Percentiles rank a stretch among this genome's conserved stretches.
phyloP scores from a whole-genome alignment of 2,329 filamentous ascomycete species.

The Exophiala sp. region DNA sequence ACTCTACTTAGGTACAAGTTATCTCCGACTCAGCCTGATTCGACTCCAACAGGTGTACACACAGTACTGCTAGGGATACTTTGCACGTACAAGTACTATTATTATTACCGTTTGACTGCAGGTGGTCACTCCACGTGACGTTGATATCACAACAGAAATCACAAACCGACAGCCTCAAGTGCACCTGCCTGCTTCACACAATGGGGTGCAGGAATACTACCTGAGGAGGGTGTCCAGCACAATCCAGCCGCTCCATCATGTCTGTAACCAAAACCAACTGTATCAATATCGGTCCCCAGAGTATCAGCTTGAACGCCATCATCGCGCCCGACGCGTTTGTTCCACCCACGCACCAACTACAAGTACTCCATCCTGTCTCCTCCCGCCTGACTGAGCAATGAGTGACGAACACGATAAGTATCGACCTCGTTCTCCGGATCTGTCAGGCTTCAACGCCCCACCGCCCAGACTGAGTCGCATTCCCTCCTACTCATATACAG shows the following conservation, averaged over 20 bases:
- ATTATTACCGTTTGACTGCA: not conserved
- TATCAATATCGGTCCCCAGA: not conserved
- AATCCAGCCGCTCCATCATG: not conserved
- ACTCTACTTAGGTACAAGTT: too few relatives aligned
- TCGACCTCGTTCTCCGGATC: slow-evolving; percentile 46
- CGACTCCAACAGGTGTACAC: too few relatives aligned
- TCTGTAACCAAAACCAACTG: not conserved
- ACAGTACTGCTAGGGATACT: too few relatives aligned
- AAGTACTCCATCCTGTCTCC: slow-evolving; percentile 6
- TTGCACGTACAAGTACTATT: too few relatives aligned
- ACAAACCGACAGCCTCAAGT: not conserved
- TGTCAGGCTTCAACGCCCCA: slow-evolving; percentile 44
- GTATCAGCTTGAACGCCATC: not conserved
- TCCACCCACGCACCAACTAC: not conserved
- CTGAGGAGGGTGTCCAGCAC: not conserved
- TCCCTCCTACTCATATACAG: slow-evolving; percentile 41
- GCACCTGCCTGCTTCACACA: not conserved
- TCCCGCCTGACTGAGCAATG: slow-evolving; percentile 22
- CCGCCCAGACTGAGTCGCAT: slow-evolving; percentile 33
- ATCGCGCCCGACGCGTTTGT: not conserved
- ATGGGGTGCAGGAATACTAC: not conserved
- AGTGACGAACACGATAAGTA: slow-evolving; percentile 32
- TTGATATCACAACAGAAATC: not conserved
- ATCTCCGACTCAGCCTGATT: too few relatives aligned
- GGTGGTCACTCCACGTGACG: not conserved